Base-by-base conservation (phyloP, 202 grass and related monocot genomes). In the Schoenoplectus tabernaemontani region DNA sequence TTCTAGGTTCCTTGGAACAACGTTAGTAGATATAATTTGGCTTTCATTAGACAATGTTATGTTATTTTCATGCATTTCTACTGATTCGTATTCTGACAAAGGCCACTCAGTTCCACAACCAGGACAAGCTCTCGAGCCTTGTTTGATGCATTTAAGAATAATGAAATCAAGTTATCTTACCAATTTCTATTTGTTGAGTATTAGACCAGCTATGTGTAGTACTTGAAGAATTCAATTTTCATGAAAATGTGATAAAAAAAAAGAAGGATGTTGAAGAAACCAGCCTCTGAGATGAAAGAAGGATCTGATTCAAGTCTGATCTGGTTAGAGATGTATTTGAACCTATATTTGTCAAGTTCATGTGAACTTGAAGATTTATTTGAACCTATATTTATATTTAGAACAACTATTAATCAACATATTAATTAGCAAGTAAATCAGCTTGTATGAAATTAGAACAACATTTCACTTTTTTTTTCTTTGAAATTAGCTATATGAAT, bases 281-380 rank as follows among this genome's bases (percentile, higher is more conserved):
- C 89, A 98, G 58, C 91, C 88, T 53, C 91, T 78, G 34, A 98
- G 86, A 78, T 98, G 91, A 89, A 98, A 86, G 80, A 98, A 95
- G 73, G 91, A 94, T 82, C 88, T 87, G 66, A 85, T 87, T 39
- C 95, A 54, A 98, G 84, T 82, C 95, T 91, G 57, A 98, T 89
- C 63, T 84, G 89, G 28, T 92, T 86, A 43, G 51, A 60, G 16
- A 28, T 28, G 28, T 28, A 28, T 28, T 28, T 28, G 28, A 28
- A 28, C 28, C 28, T 28, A 1, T 28, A 28, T 28, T 28, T 28
- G 28, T 28, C 28, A 28, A 28, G 28, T 28, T 28, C 28, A 28
- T 28, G 28, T 28, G 28, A 28, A 28, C 28, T 28, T 28, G 28
- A 28, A 28, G 28, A 28, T 28, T 28, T 28, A 28, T 28, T 28